A percentile compares a stretch with the other conserved stretches of the same genome.
These are phyloP conservation scores for Houttuynia cordata DNA, from an alignment of 164 flowering plant genomes.

Conservation along the genomic window DNA sequence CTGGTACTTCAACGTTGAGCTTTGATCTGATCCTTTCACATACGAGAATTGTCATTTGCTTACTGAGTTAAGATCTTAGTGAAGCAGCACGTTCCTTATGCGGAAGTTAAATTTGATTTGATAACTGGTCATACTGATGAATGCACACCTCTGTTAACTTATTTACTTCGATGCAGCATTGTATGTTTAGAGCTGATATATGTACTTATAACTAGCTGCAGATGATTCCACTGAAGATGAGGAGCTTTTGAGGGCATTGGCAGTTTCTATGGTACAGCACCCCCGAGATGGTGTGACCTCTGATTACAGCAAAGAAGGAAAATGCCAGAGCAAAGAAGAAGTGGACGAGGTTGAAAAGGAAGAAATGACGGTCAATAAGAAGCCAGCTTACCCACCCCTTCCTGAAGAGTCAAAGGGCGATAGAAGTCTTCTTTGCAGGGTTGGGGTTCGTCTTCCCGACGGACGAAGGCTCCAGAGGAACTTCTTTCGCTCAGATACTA, in stretches of 20 bases:
- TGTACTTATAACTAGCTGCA: background rate
- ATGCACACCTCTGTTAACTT: no score
- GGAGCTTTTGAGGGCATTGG: constrained; percentile 39
- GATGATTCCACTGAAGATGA: constrained; percentile 23
- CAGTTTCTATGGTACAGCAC: constrained; percentile 39
- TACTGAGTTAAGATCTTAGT: background rate
- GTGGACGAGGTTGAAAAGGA: constrained; percentile 17
- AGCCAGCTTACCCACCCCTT: constrained; percentile 53
- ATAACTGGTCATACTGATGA: background rate
- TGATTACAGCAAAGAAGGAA: background rate
- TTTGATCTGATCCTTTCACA: no score
- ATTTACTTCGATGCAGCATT: background rate
- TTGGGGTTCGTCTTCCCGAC: constrained; percentile 88
- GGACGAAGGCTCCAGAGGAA: constrained; percentile 84
- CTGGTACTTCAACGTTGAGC: no score
- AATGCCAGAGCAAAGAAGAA: background rate
- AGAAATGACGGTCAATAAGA: constrained; percentile 14
- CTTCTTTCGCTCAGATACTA: constrained; percentile 69
- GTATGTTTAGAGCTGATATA: background rate
- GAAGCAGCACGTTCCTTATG: background rate
- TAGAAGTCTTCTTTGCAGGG: constrained; percentile 65
- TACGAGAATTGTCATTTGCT: no score
- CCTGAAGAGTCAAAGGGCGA: constrained; percentile 92
- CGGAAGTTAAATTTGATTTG: background rate
- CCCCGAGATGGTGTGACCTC: background rate